Conservation (phyloP, 2,329 filamentous ascomycete genomes). For the Calonectria crousiana region DNA sequence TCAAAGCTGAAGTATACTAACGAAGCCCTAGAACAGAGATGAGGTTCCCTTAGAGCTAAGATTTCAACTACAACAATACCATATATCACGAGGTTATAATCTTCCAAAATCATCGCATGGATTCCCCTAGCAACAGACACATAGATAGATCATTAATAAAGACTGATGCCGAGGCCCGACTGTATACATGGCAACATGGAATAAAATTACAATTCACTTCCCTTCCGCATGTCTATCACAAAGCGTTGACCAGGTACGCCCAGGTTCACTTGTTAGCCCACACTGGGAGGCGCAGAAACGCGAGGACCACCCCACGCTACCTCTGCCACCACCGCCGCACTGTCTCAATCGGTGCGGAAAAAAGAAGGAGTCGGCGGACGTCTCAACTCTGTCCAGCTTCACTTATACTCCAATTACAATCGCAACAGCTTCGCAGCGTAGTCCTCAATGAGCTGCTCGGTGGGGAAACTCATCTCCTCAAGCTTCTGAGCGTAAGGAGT, state of each 20-base stretch:
- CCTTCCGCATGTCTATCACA: slow-evolving; percentile 52
- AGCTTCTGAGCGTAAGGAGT: slow-evolving; percentile 94
- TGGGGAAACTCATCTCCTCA: slow-evolving; percentile 96
- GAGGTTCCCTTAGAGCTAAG: background rate
- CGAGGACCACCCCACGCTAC: slow-evolving; percentile 31
- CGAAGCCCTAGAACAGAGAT: background rate
- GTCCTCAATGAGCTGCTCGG: slow-evolving; percentile 86
- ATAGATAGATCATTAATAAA: slow-evolving; percentile 48
- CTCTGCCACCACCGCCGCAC: slow-evolving; percentile 25
- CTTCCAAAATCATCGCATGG: background rate
- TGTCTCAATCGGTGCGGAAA: slow-evolving; percentile 22
- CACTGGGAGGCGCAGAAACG: slow-evolving; percentile 28
- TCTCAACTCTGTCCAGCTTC: slow-evolving; percentile 30
- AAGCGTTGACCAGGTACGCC: slow-evolving; percentile 43
- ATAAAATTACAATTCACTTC: slow-evolving; percentile 58
- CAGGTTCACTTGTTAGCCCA: slow-evolving; percentile 31
- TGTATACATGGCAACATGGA: slow-evolving; percentile 54
- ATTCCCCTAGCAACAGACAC: background rate
- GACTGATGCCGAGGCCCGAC: slow-evolving; percentile 44
- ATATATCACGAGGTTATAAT: background rate
- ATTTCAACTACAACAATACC: background rate
- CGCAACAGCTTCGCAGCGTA: slow-evolving; percentile 91
- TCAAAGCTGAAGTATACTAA: background rate
- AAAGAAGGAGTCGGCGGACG: slow-evolving; percentile 26
- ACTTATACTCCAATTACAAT: slow-evolving; percentile 64